Base-by-base conservation (phyloP, 2,329 filamentous ascomycete genomes). In the Arthrobotrys megalospora region DNA sequence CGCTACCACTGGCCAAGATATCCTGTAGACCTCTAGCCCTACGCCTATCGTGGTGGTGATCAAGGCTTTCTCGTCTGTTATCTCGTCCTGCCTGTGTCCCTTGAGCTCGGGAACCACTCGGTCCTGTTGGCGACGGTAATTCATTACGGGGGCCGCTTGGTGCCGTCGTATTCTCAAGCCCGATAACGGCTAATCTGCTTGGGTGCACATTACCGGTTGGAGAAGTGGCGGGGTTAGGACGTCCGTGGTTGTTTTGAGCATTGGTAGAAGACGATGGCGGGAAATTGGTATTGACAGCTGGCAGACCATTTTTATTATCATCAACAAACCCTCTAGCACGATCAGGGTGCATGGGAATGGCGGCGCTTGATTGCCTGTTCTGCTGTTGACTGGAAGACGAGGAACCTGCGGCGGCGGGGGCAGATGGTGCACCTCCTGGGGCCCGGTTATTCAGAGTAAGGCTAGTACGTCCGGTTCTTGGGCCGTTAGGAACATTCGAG, bases 11-110 rank as follows among this genome's bases (percentile, higher is more conserved):
- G 24, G 70, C 38, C 10, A 82, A 71, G 38, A 81, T 79, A 19
- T 76, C 79, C 50, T 82, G 81, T 50, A 82, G 72, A n/a, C 79
- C 80, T 47, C 80, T 66, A 55, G 81, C 81, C 28, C 81, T 78
- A 1, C 81, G 78, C 12, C 81, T 80, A 3, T 82, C 73, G 53
- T 81, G 76, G 55, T 79, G 80, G 12, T 81, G 80, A 50, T 81
- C 81, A n/a, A 64, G 62, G 38, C 75, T 78, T 10, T 78, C 75
- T 24, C 75, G 48, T 38, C 75, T 62, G 16, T 63, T 66, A 38
- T 78, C 75, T 6, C 75, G 53, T 16, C 79, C 79, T 47, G 73
- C 73, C 34, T 19, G 28, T 19, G 65, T 41, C 6, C 36, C 50
- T 14, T 58, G 68, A 28, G 67, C 47, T 7, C 81, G 62, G 8